A percentile compares a stretch with the other conserved stretches of the same genome.
These are phyloP conservation scores for Chamaecyparis obtusa DNA, from an alignment of 75 land plant genomes.

Conservation along the genomic window DNA sequence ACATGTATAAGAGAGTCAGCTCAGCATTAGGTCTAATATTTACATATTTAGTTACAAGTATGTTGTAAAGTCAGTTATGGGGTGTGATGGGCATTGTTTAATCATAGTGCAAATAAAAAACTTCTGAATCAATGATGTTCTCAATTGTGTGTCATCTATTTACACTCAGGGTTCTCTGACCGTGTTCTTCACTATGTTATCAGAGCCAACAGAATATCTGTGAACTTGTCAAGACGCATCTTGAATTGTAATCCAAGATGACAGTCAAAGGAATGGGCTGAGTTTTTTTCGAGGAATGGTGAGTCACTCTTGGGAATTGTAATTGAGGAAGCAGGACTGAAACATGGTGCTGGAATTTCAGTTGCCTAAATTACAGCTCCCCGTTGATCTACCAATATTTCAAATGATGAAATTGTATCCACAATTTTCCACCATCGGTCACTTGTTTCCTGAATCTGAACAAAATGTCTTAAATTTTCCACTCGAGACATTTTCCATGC, in stretches of 20 bases:
- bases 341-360: neutral
- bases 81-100: neutral
- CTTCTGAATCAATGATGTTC: neutral
- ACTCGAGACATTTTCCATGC: neutral
- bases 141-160: neutral
- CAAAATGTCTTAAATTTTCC: neutral
- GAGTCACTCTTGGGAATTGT: neutral
- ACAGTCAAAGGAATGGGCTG: neutral
- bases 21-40: neutral
- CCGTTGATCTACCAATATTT: neutral
- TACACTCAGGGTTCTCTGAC: neutral
- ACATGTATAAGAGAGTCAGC: neutral
- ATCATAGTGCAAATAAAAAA: neutral
- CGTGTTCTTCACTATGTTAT: neutral
- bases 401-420: neutral
- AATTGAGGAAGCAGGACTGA: neutral
- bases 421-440: neutral
- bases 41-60: neutral
- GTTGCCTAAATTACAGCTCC: neutral
- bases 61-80: neutral
- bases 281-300: neutral
- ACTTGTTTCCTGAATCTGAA: neutral
- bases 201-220: neutral
- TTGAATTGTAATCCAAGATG: neutral
- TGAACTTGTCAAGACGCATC: neutral